phyloP scores from a whole-genome alignment of 2,329 filamentous ascomycete species.

The Hypoxylon sp. region DNA sequence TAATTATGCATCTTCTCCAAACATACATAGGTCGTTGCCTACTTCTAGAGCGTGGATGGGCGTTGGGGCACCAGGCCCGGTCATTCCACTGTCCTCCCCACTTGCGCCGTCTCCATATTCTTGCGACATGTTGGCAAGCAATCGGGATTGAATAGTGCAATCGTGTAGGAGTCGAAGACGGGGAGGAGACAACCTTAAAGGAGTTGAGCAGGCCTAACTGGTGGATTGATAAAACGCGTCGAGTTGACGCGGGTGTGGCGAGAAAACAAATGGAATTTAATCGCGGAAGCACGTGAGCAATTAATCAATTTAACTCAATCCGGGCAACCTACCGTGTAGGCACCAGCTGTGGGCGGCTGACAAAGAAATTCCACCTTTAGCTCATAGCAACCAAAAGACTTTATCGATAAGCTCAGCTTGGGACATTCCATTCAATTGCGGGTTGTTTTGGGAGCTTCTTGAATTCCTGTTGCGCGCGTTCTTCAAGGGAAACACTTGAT shows the following conservation, averaged over 20 bases:
- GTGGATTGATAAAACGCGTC: constrained; percentile 35
- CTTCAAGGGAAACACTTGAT: constrained; percentile 20
- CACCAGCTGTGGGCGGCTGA: constrained; percentile 5
- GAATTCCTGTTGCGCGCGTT: constrained; percentile 29
- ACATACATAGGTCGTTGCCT: constrained; percentile 51
- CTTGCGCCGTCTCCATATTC: constrained; percentile 77
- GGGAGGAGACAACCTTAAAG: constrained; percentile 4
- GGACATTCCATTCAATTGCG: constrained; percentile 13
- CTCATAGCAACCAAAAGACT: constrained; percentile 28
- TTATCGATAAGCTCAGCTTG: constrained; percentile 37
- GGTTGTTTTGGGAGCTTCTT: constrained; percentile 34
- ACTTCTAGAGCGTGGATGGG: constrained; percentile 90
- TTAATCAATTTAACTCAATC: constrained; percentile 31
- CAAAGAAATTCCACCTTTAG: neutral
- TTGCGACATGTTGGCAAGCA: constrained; percentile 61
- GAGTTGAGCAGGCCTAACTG: neutral
- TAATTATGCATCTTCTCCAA: neutral
- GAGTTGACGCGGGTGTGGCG: constrained; percentile 49
- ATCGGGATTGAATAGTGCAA: constrained; percentile 36
- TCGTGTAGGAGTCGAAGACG: neutral
- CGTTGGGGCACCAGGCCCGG: constrained; percentile 93
- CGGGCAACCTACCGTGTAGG: no score
- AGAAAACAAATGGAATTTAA: constrained; percentile 46
- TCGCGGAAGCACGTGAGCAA: constrained; percentile 52
- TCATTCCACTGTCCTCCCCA: constrained; percentile 78